Conservation (phyloP, 2,329 filamentous ascomycete genomes). For the Aspergillus felis region DNA sequence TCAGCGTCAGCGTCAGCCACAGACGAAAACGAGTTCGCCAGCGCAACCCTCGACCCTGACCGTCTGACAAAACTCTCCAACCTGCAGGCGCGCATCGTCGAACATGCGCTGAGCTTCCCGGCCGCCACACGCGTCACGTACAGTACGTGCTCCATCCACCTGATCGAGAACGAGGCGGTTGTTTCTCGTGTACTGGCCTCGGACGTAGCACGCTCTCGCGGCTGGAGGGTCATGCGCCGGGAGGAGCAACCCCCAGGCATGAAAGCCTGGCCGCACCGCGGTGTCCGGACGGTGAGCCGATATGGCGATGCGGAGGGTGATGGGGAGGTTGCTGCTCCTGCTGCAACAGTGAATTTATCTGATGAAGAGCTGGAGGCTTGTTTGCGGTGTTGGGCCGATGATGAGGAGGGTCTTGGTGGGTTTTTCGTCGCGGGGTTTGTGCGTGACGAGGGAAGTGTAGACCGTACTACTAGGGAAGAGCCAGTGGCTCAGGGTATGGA, state of each 20-base stretch:
- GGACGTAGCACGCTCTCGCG: slow-evolving; percentile 58
- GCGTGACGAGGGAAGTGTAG: slow-evolving; percentile 50
- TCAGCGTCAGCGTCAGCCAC: slow-evolving; percentile 21
- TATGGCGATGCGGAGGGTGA: slow-evolving; percentile 4
- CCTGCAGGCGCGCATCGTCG: slow-evolving; percentile 77
- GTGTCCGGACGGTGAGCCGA: slow-evolving; percentile 44
- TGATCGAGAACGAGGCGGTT: slow-evolving; percentile 83
- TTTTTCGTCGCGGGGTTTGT: slow-evolving; percentile 94
- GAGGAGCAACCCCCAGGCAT: slow-evolving; percentile 73
- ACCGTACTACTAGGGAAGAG: slow-evolving; percentile 11
- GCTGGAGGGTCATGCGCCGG: slow-evolving; percentile 74
- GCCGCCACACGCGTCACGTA: slow-evolving; percentile 75
- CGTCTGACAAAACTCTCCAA: slow-evolving; percentile 70
- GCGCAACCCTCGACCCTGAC: slow-evolving; percentile 48
- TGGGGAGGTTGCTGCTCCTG: slow-evolving; percentile 3
- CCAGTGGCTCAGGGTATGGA: slow-evolving; percentile 9
- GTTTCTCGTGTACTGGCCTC: slow-evolving; percentile 69
- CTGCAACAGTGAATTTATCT: slow-evolving; percentile 29
- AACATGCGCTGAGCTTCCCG: slow-evolving; percentile 81
- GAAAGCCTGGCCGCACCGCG: slow-evolving; percentile 68
- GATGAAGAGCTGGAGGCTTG: slow-evolving; percentile 63
- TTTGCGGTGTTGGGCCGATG: slow-evolving; percentile 75
- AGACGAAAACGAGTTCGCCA: slow-evolving; percentile 35
- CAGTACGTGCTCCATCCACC: slow-evolving; percentile 87
- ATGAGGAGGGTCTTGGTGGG: slow-evolving; percentile 81